Percentiles rank a stretch among this genome's conserved stretches.
Conservation (phyloP, 1,284 basidiomycete genomes). For the Ceratobasidium sp. region DNA sequence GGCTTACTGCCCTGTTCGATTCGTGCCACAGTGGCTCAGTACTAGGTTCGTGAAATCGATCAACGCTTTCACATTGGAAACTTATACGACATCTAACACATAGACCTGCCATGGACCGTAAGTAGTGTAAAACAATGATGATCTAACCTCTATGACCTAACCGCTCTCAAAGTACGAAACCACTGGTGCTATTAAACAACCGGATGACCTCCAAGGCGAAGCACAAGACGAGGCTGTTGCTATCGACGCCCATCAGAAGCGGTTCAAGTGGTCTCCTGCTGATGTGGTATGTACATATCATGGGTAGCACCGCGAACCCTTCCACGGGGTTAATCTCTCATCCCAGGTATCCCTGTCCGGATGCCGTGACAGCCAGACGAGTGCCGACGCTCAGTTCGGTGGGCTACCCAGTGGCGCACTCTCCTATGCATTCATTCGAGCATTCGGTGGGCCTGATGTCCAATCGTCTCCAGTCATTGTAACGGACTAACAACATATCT, state of each 20-base stretch:
- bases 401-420: slow-evolving; percentile 33
- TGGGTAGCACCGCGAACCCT: too few relatives aligned
- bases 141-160: not conserved
- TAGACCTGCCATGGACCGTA: slow-evolving; percentile 39
- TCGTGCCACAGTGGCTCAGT: slow-evolving; percentile 39
- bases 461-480: too few relatives aligned
- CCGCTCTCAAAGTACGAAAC: slow-evolving; percentile 20
- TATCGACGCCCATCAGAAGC: slow-evolving; percentile 36
- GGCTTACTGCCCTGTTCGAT: slow-evolving; percentile 37
- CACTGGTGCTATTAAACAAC: slow-evolving; percentile 35
- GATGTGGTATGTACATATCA: slow-evolving; percentile 27
- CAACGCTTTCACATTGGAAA: not conserved
- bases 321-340: not conserved
- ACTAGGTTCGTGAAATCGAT: not conserved
- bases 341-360: slow-evolving; percentile 30
- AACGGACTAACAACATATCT: not conserved
- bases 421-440: slow-evolving; percentile 38
- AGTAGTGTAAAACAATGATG: not conserved
- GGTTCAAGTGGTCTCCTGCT: slow-evolving; percentile 41
- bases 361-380: slow-evolving; percentile 38
- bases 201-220: slow-evolving; percentile 38
- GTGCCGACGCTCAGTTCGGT: slow-evolving; percentile 34
- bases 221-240: slow-evolving; percentile 30
- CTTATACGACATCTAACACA: not conserved
- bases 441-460: slow-evolving; percentile 17